Evolutionary conservation across 192 early-diverging fungal species (phyloP), one percentile per base, ranked within the genome.

Genomic region (Backusella psychrophila): DNA sequence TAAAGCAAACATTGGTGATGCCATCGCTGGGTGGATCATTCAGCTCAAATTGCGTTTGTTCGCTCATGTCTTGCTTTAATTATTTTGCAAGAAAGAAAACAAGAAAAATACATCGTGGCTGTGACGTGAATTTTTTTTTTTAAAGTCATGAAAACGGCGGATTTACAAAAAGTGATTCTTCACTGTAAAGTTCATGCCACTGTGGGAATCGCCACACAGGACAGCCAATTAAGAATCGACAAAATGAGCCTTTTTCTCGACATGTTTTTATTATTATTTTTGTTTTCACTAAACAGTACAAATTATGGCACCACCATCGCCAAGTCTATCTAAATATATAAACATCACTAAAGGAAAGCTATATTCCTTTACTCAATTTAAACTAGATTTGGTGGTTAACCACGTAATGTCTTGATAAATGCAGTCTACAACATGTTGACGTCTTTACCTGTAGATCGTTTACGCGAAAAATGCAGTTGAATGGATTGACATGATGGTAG

Each of bases 1-100:
- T 84, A 78, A 97, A 99, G 1, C 74, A 80, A 1, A 99, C 77
- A 11, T 82, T 77, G 4, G 94, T 93, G 74, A 99, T 95, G 15
- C 92, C 96, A 83, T 98, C 97, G 17, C 80, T 83, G 35, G 97
- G 97, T 17, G 96, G 91, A 72, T 94, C 89, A 73, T 77, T 73
- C 26, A 98, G 87, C 84, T 96, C 92, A 77, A 87, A 91, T 81
- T 94, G 80, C 49, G 66, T 35, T 5, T 12, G 46, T 19, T 72
- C 44, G 19, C 29, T 72, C 46, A 56, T 53, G 31, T 34, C 29
- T 9, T 8, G 4, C n/a, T 33, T 38, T 0, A 7, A 17, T 41
- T 42, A 23, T 35, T 21, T 46, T 3, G 38, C 33, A 12, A 73
- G 35, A n/a, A 36, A 34, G 36, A 35, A 33, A 14, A 29, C 4